Conservation (phyloP, 140 eudicot species). For the Cichorium intybus region DNA sequence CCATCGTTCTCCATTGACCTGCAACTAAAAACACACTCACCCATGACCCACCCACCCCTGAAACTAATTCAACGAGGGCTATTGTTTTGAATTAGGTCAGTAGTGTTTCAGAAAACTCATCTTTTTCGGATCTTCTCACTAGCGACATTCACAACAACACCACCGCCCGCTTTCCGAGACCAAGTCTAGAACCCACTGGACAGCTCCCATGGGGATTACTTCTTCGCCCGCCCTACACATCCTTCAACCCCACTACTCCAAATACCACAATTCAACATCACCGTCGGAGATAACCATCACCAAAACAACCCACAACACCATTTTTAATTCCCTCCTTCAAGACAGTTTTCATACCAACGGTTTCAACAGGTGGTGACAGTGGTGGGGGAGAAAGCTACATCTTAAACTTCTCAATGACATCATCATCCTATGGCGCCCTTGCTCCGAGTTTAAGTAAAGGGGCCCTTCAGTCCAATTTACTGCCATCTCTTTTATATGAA, state of each 20-base stretch:
- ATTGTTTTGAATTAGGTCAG: constrained; percentile 29
- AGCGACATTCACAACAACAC: constrained; percentile 34
- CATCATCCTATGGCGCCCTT: constrained; percentile 40
- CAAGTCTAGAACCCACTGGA: constrained; percentile 36
- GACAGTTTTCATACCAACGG: constrained; percentile 48
- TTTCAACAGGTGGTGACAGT: constrained; percentile 30
- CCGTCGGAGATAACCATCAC: constrained; percentile 32
- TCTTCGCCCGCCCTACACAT: constrained; percentile 38
- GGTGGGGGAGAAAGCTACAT: constrained; percentile 44
- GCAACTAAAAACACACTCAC: no score
- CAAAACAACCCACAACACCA: constrained; percentile 46
- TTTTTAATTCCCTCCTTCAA: constrained; percentile 58
- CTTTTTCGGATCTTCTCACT: constrained; percentile 80
- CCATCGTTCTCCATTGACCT: no score
- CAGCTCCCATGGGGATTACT: constrained; percentile 37
- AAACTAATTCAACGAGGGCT: constrained; percentile 28
- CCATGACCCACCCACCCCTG: no score
- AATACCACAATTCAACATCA: constrained; percentile 31
- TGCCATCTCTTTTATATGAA: constrained; percentile 52
- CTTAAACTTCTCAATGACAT: constrained; percentile 63
- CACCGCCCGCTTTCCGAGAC: constrained; percentile 23
- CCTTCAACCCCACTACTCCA: constrained; percentile 23
- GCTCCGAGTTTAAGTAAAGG: constrained; percentile 88
- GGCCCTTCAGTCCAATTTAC: constrained; percentile 99
- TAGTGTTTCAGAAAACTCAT: constrained; percentile 50